Base-by-base conservation (phyloP, 1,284 basidiomycete genomes). In the Ustilago xerochloae region DNA sequence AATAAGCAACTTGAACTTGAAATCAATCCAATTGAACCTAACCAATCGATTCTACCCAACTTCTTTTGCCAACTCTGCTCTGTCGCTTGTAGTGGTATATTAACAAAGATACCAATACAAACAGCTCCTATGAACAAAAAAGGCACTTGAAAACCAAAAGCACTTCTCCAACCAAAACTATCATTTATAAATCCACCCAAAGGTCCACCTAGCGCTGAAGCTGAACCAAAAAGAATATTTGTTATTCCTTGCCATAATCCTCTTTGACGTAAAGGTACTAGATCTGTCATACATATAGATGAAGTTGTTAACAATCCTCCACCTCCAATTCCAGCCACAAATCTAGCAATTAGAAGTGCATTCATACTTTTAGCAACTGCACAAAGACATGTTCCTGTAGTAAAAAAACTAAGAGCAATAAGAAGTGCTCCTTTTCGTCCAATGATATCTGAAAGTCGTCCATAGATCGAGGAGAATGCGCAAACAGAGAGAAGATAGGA, bases 321-420 rank as follows among this genome's bases (percentile, higher is more conserved):
- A 10, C 86, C 86, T 6, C 86, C 86, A n/a, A 86, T 84, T 36
- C 86, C 86, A 2, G 84, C 82, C 6, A 87, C 81, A 7, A 85
- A 85, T 13, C 86, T 75, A 32, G 82, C 85, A 24, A 75, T 54
- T 24, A 80, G 70, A 20, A 82, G 67, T 66, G 75, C 70, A 48
- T 59, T 45, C 66, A 83, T 78, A 36, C 63, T 73, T 39, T 63
- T 62, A 3, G 81, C 76, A 1, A 68, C 48, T 22, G 81, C 81
- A 58, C 81, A 83, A n/a, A 82, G 58, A 28, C 81, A 68, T n/a
- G 75, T 76, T 24, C 81, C 81, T 18, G 74, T 20, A 3, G 77
- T 68, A 51, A 82, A 82, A 38, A 80, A 71, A 41, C 61, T 48
- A 28, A 80, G 76, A 16, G 81, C 81, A 7, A 81, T 72, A n/a